Conservation (phyloP, 78 protist species). For the Planoprotostelium fungivorum region DNA sequence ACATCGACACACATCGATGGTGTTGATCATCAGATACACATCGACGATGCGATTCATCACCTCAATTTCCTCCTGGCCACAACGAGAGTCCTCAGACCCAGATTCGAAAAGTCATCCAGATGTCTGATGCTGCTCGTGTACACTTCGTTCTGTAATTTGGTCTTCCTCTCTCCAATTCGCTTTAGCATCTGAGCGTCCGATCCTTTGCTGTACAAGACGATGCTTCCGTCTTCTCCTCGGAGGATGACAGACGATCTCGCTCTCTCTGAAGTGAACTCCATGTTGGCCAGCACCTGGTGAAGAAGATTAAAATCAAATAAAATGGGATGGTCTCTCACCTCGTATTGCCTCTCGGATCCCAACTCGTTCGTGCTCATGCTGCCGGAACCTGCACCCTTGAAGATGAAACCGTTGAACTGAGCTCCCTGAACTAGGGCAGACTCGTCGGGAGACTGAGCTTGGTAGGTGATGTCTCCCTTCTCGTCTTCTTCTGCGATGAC, state of each 20-base stretch:
- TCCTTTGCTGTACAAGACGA: slow-evolving; percentile 32
- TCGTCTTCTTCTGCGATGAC: slow-evolving; percentile 40
- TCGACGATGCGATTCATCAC: no score
- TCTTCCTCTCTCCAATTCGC: no score
- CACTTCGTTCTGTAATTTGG: no score
- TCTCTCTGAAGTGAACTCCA: slow-evolving; percentile 65
- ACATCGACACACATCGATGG: background rate
- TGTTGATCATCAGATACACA: no score
- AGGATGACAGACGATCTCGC: slow-evolving; percentile 64
- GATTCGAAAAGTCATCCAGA: slow-evolving; percentile 30
- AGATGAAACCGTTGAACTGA: slow-evolving; percentile 50
- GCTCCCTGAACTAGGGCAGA: slow-evolving; percentile 78
- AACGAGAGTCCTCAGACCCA: slow-evolving; percentile 37
- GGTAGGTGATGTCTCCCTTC: slow-evolving; percentile 48
- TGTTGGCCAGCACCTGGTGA: slow-evolving; percentile 20
- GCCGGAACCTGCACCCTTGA: slow-evolving; percentile 33
- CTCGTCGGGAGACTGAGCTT: slow-evolving; percentile 82
- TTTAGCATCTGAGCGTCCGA: slow-evolving; percentile 49
- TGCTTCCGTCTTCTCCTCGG: slow-evolving; percentile 35
- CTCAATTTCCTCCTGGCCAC: slow-evolving; percentile 36
- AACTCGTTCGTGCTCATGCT: slow-evolving; percentile 21
- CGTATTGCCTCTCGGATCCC: no score
- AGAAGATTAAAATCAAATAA: slow-evolving; percentile 22
- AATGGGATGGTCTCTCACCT: no score
- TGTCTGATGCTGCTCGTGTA: slow-evolving; percentile 25